Evolutionary conservation across 805 yeast genomes (phyloP).

Genomic region (Saturnispora ahearnii): DNA sequence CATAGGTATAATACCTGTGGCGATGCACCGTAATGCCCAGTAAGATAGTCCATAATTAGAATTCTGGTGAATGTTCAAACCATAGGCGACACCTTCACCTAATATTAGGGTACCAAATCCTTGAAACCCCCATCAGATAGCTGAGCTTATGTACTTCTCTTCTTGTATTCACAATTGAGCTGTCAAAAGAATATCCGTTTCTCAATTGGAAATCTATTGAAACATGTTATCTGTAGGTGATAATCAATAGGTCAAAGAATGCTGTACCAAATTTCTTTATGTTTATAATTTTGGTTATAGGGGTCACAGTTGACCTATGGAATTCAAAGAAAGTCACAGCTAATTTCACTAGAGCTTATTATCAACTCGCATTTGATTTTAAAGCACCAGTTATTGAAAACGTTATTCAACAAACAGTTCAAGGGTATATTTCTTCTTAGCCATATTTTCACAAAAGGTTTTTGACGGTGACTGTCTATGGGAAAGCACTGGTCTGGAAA

Average conservation of each 20-base stretch:
- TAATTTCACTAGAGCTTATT: constrained; percentile 23
- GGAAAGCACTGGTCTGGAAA: constrained; percentile 27
- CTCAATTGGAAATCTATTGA: constrained; percentile 24
- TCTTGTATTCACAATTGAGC: constrained; percentile 27
- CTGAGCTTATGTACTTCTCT: constrained; percentile 27
- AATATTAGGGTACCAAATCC: constrained; percentile 24
- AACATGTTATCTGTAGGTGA: constrained; percentile 16
- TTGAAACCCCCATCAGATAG: constrained; percentile 25
- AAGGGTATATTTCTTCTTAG: constrained; percentile 25
- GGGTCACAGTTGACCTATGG: constrained; percentile 20
- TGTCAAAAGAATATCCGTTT: constrained; percentile 30
- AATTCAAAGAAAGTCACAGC: constrained; percentile 7
- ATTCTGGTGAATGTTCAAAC: constrained; percentile 19
- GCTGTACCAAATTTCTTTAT: constrained; percentile 20
- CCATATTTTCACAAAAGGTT: constrained; percentile 29
- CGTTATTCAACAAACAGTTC: constrained; percentile 24
- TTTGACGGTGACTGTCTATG: constrained; percentile 28
- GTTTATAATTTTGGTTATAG: constrained; percentile 28
- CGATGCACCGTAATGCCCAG: constrained; percentile 30
- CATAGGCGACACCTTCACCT: constrained; percentile 28
- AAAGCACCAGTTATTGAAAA: constrained; percentile 18
- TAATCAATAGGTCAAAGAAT: constrained; percentile 14
- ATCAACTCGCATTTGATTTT: constrained; percentile 25
- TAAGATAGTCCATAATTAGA: constrained; percentile 16
- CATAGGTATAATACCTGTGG: constrained; percentile 27